Percentiles rank a stretch among this genome's conserved stretches.
Conservation (phyloP, 2,329 filamentous ascomycete species). For the Pestalotiopsis sp. region DNA sequence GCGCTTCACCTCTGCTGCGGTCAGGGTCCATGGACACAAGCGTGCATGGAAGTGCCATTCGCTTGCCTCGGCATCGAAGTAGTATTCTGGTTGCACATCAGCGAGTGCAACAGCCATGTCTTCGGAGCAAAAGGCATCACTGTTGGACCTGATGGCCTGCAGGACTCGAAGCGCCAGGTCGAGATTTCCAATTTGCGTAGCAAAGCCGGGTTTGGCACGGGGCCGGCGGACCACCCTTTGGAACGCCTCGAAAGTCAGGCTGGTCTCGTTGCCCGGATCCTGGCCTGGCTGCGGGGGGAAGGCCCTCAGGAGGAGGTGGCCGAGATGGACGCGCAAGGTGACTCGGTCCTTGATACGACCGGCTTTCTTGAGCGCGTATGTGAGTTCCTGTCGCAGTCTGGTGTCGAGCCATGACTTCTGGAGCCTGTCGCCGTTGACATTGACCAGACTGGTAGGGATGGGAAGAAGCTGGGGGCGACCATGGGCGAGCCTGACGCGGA, state of each 20-base stretch:
- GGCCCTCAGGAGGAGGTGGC: conserved; percentile 10
- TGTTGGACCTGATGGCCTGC: conserved; percentile 2
- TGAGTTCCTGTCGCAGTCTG: neutral
- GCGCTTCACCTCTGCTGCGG: neutral
- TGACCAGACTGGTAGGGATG: neutral
- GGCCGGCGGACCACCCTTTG: neutral
- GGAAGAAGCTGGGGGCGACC: neutral
- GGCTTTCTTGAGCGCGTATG: conserved; percentile 4
- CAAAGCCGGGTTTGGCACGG: neutral
- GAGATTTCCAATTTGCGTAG: neutral
- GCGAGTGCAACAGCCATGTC: conserved; percentile 1
- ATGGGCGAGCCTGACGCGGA: neutral
- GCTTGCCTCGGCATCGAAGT: conserved; percentile 10
- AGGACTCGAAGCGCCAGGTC: conserved; percentile 7
- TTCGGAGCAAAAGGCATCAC: neutral
- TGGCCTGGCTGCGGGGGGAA: neutral
- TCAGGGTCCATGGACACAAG: neutral
- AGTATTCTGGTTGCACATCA: conserved; percentile 11
- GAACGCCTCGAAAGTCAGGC: conserved; percentile 9
- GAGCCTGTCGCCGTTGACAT: neutral
- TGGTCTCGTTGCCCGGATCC: neutral
- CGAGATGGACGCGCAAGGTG: conserved; percentile 10
- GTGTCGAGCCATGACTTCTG: neutral
- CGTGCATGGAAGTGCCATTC: conserved; percentile 7
- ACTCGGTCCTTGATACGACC: conserved; percentile 3